Evolutionary conservation across 257 asterid species (phyloP).

Genomic region (Nicotiana tabacum): DNA sequence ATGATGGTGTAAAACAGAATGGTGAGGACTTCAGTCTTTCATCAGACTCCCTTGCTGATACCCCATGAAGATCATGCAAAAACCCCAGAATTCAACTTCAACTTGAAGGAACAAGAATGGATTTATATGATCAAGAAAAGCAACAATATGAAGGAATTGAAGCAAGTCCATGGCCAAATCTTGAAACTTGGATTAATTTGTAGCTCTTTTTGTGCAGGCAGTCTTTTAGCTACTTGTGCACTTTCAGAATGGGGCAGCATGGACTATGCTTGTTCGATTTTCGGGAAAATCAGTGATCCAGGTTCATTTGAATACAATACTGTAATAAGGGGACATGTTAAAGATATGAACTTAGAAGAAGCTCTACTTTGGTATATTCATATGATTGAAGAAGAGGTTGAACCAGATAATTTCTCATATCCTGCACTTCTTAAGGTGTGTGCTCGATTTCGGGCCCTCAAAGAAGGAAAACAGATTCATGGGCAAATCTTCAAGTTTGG

Average conservation of each 20-base stretch:
- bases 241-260: constrained; percentile 81
- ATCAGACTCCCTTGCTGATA: constrained; percentile 37
- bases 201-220: constrained; percentile 59
- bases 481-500: constrained; percentile 62
- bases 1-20: constrained; percentile 35
- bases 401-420: constrained; percentile 59
- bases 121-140: constrained; percentile 52
- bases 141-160: constrained; percentile 43
- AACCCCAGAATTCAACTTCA: constrained; percentile 33
- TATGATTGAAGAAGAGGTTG: constrained; percentile 56
- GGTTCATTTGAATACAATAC: constrained; percentile 60
- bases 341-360: constrained; percentile 37
- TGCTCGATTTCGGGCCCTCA: constrained; percentile 26
- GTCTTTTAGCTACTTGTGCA: constrained; percentile 70
- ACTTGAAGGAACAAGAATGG: constrained; percentile 55
- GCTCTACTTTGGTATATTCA: constrained; percentile 43
- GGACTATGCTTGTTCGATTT: constrained; percentile 76
- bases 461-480: constrained; percentile 63
- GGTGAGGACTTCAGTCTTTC: constrained; percentile 59
- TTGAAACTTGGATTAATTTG: constrained; percentile 59
- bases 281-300: constrained; percentile 45
- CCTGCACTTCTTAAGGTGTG: constrained; percentile 63
- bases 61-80: constrained; percentile 27
- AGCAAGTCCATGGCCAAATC: constrained; percentile 60
- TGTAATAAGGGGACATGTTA: constrained; percentile 55